phyloP scores from a whole-genome alignment of 164 flowering plant genomes.

The Vitis rotundifolia region DNA sequence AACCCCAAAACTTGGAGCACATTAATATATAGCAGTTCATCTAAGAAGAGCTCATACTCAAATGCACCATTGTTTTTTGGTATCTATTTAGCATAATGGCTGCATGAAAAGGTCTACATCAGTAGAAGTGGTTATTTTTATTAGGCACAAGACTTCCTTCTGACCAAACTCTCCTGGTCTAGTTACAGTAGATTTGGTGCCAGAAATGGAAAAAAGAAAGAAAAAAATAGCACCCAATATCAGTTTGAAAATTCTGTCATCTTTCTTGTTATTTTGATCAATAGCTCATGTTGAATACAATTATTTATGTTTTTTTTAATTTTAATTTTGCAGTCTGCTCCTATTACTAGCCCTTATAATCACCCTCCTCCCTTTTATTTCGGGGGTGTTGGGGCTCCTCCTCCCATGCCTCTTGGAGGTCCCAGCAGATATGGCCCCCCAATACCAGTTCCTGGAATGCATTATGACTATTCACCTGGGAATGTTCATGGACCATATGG shows the following conservation, averaged over 20 bases:
- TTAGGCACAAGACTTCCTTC: neutral
- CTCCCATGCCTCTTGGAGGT: slow-evolving; percentile 33
- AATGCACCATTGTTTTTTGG: neutral
- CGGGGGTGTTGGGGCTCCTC: slow-evolving; percentile 40
- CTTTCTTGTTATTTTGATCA: neutral
- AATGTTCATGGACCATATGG: slow-evolving; percentile 36
- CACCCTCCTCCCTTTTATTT: slow-evolving; percentile 38
- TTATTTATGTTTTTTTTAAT: neutral
- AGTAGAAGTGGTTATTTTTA: too few species aligned
- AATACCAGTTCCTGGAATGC: slow-evolving; percentile 30
- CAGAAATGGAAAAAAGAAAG: too few species aligned
- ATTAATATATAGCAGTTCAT: neutral
- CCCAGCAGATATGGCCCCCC: slow-evolving; percentile 34
- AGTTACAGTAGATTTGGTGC: neutral
- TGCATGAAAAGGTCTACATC: too few species aligned
- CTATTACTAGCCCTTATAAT: slow-evolving; percentile 28
- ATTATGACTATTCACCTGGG: slow-evolving; percentile 28
- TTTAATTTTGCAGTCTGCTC: slow-evolving; percentile 20
- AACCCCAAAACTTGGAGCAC: neutral
- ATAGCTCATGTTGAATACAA: neutral
- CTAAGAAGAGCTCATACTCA: neutral
- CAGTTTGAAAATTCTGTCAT: neutral
- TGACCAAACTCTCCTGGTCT: neutral
- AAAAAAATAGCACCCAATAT: neutral
- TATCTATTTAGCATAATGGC: neutral